These are phyloP conservation scores for Solanum virginianum DNA, from an alignment of 257 asterid species.

Conservation along the genomic window DNA sequence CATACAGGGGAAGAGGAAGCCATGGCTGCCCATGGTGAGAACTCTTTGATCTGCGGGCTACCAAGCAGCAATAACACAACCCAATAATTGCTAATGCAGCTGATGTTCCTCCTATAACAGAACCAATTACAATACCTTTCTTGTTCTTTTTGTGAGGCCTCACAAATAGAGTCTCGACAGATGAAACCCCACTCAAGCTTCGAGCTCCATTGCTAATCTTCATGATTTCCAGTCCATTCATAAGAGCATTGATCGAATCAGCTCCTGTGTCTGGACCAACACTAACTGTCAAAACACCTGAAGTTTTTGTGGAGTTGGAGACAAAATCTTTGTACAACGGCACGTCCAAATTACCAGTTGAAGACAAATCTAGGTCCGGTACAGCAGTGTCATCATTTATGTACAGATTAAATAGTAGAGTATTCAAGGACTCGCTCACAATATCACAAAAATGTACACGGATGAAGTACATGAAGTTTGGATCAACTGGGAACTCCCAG, in stretches of 20 bases:
- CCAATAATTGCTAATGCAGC: constrained; percentile 32
- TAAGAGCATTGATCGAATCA: constrained; percentile 35
- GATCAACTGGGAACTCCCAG: constrained; percentile 61
- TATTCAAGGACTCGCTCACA: constrained; percentile 51
- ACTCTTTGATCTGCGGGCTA: constrained; percentile 33
- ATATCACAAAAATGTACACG: constrained; percentile 72
- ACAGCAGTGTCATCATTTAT: constrained; percentile 42
- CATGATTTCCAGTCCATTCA: constrained; percentile 69
- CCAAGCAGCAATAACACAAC: constrained; percentile 36
- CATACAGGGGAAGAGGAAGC: constrained; percentile 55
- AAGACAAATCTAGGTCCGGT: constrained; percentile 39
- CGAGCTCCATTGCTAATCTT: constrained; percentile 57
- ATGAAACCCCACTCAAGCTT: constrained; percentile 44
- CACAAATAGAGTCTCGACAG: constrained; percentile 38
- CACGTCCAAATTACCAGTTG: constrained; percentile 37
- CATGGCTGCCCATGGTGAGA: constrained; percentile 37
- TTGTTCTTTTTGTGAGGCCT: constrained; percentile 26
- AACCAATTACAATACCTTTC: constrained; percentile 20
- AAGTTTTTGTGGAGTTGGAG: constrained; percentile 16
- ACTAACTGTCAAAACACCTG: constrained; percentile 42
- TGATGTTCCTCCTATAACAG: constrained; percentile 29
- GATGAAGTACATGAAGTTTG: constrained; percentile 35
- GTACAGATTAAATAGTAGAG: constrained; percentile 42
- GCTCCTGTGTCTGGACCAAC: constrained; percentile 45
- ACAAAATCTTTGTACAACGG: constrained; percentile 50